Conservation (phyloP, 208 protist species). For the Trypanosoma congolense region DNA sequence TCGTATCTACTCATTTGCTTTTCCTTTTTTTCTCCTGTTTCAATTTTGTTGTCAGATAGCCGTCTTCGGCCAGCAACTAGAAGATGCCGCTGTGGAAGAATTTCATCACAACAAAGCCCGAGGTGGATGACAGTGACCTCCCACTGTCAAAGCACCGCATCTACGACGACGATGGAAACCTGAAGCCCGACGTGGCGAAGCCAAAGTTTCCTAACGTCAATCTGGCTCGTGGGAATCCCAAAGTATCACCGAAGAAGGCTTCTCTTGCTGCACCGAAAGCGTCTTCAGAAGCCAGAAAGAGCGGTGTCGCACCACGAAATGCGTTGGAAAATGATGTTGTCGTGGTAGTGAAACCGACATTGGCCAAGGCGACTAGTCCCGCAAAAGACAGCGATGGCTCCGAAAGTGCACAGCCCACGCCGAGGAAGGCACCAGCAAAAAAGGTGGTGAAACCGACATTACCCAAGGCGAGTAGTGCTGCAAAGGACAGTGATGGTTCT, state of each 20-base stretch:
- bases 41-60: neutral
- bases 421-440: too few relatives aligned
- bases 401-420: too few relatives aligned
- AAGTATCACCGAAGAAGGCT: conserved; percentile 19
- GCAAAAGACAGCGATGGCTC: too few relatives aligned
- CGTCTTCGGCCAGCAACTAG: neutral
- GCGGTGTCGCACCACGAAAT: conserved; percentile 13
- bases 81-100: conserved; percentile 76
- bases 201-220: conserved; percentile 4
- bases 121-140: conserved; percentile 83
- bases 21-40: neutral
- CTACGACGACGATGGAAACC: conserved; percentile 69
- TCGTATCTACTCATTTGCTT: neutral
- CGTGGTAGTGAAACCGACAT: too few relatives aligned
- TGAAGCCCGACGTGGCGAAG: conserved; percentile 25
- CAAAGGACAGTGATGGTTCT: too few relatives aligned
- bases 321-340: too few relatives aligned
- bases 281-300: conserved; percentile 8
- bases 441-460: conserved; percentile 1
- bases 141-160: conserved; percentile 79
- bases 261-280: conserved; percentile 26
- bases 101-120: conserved; percentile 51
- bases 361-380: too few relatives aligned
- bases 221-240: conserved; percentile 3
- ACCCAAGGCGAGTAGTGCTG: conserved; percentile 1